Evolutionary conservation across 2,329 filamentous ascomycete genomes (phyloP).

Genomic region (Dichotomopilus funicola): DNA sequence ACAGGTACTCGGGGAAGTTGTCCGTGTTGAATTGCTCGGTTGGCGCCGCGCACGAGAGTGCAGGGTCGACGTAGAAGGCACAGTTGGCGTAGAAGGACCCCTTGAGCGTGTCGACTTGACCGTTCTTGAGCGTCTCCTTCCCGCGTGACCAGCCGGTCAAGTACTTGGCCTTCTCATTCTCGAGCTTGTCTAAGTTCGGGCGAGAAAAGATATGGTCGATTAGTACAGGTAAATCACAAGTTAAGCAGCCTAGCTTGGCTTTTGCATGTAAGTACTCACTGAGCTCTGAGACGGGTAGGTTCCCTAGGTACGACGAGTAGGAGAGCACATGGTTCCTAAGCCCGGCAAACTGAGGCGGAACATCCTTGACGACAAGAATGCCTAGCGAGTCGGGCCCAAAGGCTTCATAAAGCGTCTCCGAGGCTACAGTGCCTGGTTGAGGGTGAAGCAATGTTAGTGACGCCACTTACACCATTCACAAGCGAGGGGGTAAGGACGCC

Average conservation of each 20-base stretch:
- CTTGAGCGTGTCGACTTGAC: slow-evolving; percentile 72
- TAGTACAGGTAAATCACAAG: not conserved
- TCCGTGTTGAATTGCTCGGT: slow-evolving; percentile 49
- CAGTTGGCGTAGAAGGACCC: slow-evolving; percentile 82
- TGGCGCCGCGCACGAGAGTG: slow-evolving; percentile 56
- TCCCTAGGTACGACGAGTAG: slow-evolving; percentile 83
- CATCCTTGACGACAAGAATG: slow-evolving; percentile 86
- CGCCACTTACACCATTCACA: slow-evolving; percentile 9
- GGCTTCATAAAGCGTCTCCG: slow-evolving; percentile 64
- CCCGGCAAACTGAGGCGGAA: slow-evolving; percentile 64
- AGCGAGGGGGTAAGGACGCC: not conserved
- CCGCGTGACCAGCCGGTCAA: slow-evolving; percentile 72
- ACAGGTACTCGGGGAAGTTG: slow-evolving; percentile 80
- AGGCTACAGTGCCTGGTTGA: slow-evolving; percentile 55
- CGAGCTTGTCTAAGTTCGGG: slow-evolving; percentile 42
- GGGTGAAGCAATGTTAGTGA: slow-evolving; percentile 11
- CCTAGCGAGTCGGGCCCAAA: slow-evolving; percentile 89
- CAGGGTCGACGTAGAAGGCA: slow-evolving; percentile 64
- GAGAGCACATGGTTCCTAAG: slow-evolving; percentile 71
- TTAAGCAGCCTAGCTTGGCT: not conserved
- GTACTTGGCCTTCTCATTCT: slow-evolving; percentile 56
- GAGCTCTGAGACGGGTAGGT: slow-evolving; percentile 64
- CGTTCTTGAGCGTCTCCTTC: slow-evolving; percentile 73
- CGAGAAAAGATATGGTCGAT: too few relatives aligned
- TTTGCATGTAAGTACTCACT: slow-evolving; percentile 38